Base-by-base conservation (phyloP, 306 rosid genomes). In the Malus sieversii region DNA sequence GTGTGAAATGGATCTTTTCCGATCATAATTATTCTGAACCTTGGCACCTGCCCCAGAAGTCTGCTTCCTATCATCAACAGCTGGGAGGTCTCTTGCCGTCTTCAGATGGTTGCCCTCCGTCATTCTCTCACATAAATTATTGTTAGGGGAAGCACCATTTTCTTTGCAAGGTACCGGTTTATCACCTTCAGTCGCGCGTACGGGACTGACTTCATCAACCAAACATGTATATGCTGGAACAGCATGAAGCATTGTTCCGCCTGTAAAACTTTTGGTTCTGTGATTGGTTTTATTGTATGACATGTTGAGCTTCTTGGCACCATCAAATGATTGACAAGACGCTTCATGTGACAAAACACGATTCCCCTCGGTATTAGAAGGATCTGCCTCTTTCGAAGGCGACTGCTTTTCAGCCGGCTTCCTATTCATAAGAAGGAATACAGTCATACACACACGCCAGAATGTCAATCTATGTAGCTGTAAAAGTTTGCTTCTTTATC, bases 211-310 rank as follows among this genome's bases (percentile, higher is more conserved):
- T 82, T 94, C 95, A 79, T 92, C 92, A 78, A 92, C 33, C 79
- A 88, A 53, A 78, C 82, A 66, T 1, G 96, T 85, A 77, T 87
- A 90, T 44, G 87, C 95, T 68, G 90, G 93, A 78, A 86, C 86
- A 68, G 92, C 91, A 67, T 76, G 87, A 63, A 90, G 84, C 12
- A 87, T 87, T 16, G 85, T 35, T 55, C 85, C 90, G 30, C 79
- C 75, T 7, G 86, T 42, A 66, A 89, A 84, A 75, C 74, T 79
- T 65, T 82, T 87, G 77, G 73, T 85, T 82, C 93, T 93, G 68
- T 57, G 88, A 85, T 83, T 90, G 76, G 84, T 75, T 82, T 86
- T 89, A 83, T 88, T 78, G 82, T 85, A 90, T n/a, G 97, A 86
- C 88, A 87, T 80, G 72, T 72, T 92, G 81, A 87, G 77, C 83